Evolutionary conservation across 2,329 filamentous ascomycete genomes (phyloP), one percentile per base, ranked within the genome.

Genomic region (Hypoxylon sp.): DNA sequence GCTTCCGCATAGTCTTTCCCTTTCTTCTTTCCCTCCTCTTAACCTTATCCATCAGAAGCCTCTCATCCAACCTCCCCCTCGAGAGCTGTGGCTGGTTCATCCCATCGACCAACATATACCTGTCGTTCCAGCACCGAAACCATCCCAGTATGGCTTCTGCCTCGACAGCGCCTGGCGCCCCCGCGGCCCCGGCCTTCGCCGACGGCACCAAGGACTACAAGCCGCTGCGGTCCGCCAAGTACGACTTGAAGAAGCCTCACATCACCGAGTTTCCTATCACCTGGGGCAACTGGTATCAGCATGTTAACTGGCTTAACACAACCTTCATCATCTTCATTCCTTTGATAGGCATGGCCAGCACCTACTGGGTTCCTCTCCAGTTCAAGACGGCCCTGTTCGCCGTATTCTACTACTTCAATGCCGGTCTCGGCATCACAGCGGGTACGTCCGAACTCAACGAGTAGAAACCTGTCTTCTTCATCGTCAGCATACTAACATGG

Each of bases 241-340:
- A 77, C 65, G 83, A 87, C 58, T 38, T 74, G 56, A 80, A 88
- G 80, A 96, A 96, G 79, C 84, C 88, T 71, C 92, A 96, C 77
- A 95, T 96, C 77, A 87, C 91, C 64, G 92, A 96, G 64, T 85
- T 85, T 63, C 89, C 90, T 55, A 88, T 96, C 68, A 96, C 91
- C 58, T 83, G 81, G 76, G 79, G 82, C 70, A 97, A 96, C 81
- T 95, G 91, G 90, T 88, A 92, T 79, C 89, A 93, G 79, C 92
- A 97, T 73, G 84, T 97, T 81, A 92, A 96, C 83, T 97, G 92
- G 92, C 83, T 97, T 66, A 97, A 96, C 76, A 88, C 91, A 62
- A 83, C 82, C 62, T 84, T 97, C 74, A 94, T 96, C 73, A 76
- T 96, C 65, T 81, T 89, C 66, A 83, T 96, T 41, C 92, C 93